Conservation (phyloP, 1,139 yeast genomes). For the Debaryomycetaceae sp. region DNA sequence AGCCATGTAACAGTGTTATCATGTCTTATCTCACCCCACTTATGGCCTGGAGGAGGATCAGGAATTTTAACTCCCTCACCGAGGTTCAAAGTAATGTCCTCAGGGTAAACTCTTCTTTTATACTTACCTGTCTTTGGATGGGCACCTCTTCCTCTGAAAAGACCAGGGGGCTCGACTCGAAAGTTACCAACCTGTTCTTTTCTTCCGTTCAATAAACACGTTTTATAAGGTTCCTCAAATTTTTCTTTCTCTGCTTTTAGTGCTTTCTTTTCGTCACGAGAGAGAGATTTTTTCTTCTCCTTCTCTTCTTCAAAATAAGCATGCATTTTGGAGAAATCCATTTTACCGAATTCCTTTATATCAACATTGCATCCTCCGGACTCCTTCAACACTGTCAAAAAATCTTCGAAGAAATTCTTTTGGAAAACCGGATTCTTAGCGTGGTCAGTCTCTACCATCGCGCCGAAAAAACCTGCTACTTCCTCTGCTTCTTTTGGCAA, state of each 20-base stretch:
- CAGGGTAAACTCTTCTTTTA: slow-evolving; percentile 80
- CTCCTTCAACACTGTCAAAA: slow-evolving; percentile 64
- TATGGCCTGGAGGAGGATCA: slow-evolving; percentile 79
- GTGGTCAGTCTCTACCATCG: slow-evolving; percentile 84
- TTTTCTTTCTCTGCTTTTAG: slow-evolving; percentile 70
- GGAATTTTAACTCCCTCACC: slow-evolving; percentile 75
- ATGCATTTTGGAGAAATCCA: slow-evolving; percentile 77
- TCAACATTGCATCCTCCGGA: slow-evolving; percentile 59
- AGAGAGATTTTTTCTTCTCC: slow-evolving; percentile 66
- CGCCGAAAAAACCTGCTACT: slow-evolving; percentile 93
- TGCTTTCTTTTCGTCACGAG: slow-evolving; percentile 70
- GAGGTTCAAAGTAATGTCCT: slow-evolving; percentile 81
- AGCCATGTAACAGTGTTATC: slow-evolving; percentile 94
- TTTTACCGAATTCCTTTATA: slow-evolving; percentile 59
- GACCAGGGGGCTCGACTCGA: slow-evolving; percentile 92
- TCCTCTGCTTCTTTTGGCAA: slow-evolving; percentile 87
- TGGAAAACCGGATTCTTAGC: slow-evolving; percentile 84
- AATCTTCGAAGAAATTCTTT: slow-evolving; percentile 82
- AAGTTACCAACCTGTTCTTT: slow-evolving; percentile 92
- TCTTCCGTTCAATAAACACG: slow-evolving; percentile 80
- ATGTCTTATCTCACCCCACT: slow-evolving; percentile 87
- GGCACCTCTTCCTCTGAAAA: slow-evolving; percentile 94
- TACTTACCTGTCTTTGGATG: slow-evolving; percentile 94
- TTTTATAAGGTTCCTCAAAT: slow-evolving; percentile 76
- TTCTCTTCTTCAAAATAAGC: slow-evolving; percentile 68